A percentile compares a stretch with the other conserved stretches of the same genome.
These are phyloP conservation scores for Salvia hispanica DNA, from an alignment of 257 asterid genomes.

Conservation along the genomic window DNA sequence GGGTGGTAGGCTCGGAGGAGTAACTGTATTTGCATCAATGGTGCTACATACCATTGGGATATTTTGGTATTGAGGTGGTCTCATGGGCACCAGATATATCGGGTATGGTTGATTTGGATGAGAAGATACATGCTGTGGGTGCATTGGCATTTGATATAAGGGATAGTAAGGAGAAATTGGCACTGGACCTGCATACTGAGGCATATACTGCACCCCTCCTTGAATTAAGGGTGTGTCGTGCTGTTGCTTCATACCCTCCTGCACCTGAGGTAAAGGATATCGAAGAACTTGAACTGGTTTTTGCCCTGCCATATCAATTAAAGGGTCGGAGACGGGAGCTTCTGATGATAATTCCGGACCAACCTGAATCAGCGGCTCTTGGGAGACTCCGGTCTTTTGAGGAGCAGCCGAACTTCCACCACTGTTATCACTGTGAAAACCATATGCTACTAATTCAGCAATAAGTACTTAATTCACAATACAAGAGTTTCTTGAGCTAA, in stretches of 20 bases:
- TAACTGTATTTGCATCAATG: conserved; percentile 37
- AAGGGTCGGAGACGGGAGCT: conserved; percentile 39
- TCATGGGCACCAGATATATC: conserved; percentile 54
- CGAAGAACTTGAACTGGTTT: conserved; percentile 47
- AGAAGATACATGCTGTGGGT: conserved; percentile 47
- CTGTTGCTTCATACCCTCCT: conserved; percentile 53
- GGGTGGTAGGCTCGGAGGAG: conserved; percentile 45
- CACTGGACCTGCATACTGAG: conserved; percentile 52
- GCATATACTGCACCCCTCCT: conserved; percentile 53
- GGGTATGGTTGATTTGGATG: conserved; percentile 65
- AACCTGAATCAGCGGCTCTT: conserved; percentile 58
- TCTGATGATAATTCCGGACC: conserved; percentile 52
- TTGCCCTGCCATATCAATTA: conserved; percentile 38
- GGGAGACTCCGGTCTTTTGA: conserved; percentile 40
- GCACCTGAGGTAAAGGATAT: conserved; percentile 51
- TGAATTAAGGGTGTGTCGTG: conserved; percentile 58
- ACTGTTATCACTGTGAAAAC: conserved; percentile 59
- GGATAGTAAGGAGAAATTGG: conserved; percentile 67
- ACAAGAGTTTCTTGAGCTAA: background rate
- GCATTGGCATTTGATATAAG: conserved; percentile 65
- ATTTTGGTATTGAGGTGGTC: conserved; percentile 55
- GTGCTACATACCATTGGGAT: conserved; percentile 44
- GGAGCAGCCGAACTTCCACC: conserved; percentile 47
- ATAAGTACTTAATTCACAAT: background rate
- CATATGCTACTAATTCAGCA: conserved; percentile 21